These are phyloP conservation scores for Bipolaris gigantea DNA, from an alignment of 2,329 filamentous ascomycete genomes.

Conservation along the genomic window DNA sequence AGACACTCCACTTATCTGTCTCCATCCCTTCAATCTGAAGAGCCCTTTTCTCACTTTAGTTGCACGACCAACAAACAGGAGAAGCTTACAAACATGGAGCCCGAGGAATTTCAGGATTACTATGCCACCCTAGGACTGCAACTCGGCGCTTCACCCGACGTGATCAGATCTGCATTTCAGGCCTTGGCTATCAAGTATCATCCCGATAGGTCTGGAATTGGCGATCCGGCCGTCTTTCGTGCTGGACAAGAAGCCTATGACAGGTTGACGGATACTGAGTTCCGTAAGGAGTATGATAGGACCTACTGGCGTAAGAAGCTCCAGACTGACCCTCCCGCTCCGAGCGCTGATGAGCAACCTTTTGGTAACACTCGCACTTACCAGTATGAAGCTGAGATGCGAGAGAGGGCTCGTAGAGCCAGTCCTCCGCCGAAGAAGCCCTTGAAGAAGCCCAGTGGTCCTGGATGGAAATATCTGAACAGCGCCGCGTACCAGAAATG, in stretches of 20 bases:
- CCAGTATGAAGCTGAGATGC: slow-evolving; percentile 1
- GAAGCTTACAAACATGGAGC: slow-evolving; percentile 8
- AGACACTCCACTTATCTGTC: neutral
- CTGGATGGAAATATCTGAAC: slow-evolving; percentile 3
- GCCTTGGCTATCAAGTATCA: slow-evolving; percentile 92
- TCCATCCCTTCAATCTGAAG: neutral
- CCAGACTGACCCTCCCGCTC: neutral
- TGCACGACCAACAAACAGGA: neutral
- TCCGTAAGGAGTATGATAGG: slow-evolving; percentile 13
- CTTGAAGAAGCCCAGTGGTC: neutral
- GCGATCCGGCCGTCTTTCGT: slow-evolving; percentile 14
- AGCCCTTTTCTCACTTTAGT: neutral
- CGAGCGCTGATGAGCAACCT: neutral
- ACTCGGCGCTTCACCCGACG: slow-evolving; percentile 72
- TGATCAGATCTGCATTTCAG: slow-evolving; percentile 97
- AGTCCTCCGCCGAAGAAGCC: slow-evolving; percentile 14
- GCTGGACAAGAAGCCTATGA: slow-evolving; percentile 19
- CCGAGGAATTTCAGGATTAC: slow-evolving; percentile 63
- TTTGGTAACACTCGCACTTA: neutral
- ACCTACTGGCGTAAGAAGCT: neutral
- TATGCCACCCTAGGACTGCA: slow-evolving; percentile 80
- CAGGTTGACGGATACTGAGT: slow-evolving; percentile 10
- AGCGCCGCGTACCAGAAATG: slow-evolving; percentile 8
- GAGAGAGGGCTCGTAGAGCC: neutral
- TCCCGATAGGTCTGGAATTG: slow-evolving; percentile 83